Base-by-base conservation (phyloP, 2,329 filamentous ascomycete genomes). In the Anisogramma anomala region DNA sequence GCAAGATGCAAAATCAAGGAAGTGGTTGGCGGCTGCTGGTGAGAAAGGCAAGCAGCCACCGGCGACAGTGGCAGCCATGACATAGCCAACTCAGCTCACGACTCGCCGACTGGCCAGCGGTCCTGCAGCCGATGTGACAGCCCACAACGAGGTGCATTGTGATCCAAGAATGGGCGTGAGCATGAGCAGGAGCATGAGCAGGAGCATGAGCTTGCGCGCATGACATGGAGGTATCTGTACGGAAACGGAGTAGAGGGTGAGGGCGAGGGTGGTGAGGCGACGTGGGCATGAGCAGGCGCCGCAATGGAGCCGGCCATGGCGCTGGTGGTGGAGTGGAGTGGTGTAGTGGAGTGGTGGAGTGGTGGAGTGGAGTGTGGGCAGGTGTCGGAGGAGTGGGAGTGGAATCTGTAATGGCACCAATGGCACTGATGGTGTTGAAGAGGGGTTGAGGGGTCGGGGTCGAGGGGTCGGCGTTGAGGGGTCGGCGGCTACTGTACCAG, bases 61-160 rank as follows among this genome's bases (percentile, higher is more conserved):
- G 55, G 55, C 62, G 62, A 46, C 53, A 52, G 46, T 50, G 49
- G 51, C 52, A 59, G 67, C 64, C 68, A 69, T n/a, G n/a, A n/a
- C n/a, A n/a, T n/a, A n/a, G n/a, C n/a, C n/a, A n/a, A n/a, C n/a
- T n/a, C n/a, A n/a, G n/a, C n/a, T n/a, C n/a, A n/a, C n/a, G n/a
- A n/a, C n/a, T n/a, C n/a, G 55, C 68, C 62, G 66, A 69, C 58
- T 59, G 54, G 55, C 63, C 45, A 51, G 48, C 46, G 48, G 26
- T 37, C 32, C 45, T 53, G 53, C 64, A 61, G 57, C 64, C 64
- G 59, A 54, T 66, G 65, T 64, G 62, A 67, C 59, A 66, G 57
- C 65, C 58, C 47, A 32, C 39, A 25, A 14, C 20, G n/a, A 31
- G n/a, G 19, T 25, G 39, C 39, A 41, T 30, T 5, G n/a, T 27